phyloP scores from a whole-genome alignment of 2,329 filamentous ascomycete genomes.

The Zasmidium citrigriseum region DNA sequence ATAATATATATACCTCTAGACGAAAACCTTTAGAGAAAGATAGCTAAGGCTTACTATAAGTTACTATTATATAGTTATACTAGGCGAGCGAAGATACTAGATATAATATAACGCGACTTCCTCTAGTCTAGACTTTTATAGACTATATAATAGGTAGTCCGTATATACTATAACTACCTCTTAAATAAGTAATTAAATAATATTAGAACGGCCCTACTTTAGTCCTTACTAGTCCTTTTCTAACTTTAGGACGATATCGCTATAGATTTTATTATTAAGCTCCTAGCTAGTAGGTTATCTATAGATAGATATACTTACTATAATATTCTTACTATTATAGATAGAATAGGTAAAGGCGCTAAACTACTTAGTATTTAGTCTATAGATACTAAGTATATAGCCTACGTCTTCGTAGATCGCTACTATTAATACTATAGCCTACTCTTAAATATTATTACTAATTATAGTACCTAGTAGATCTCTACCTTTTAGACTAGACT shows the following conservation, averaged over 20 bases:
- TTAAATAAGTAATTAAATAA: background rate
- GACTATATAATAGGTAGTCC: background rate
- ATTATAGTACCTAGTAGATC: background rate
- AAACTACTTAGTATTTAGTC: background rate
- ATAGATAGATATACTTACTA: background rate
- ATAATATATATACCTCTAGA: background rate
- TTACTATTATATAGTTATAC: background rate
- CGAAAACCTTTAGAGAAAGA: background rate
- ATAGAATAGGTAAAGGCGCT: background rate
- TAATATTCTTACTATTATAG: background rate
- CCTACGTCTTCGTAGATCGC: background rate
- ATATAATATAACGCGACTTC: background rate
- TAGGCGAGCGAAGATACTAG: background rate
- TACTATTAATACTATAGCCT: background rate
- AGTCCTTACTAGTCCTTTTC: background rate
- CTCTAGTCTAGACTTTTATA: background rate
- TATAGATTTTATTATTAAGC: background rate
- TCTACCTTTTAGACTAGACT: background rate
- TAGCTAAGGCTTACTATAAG: background rate
- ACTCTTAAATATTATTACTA: background rate
- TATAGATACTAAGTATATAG: background rate
- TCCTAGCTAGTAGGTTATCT: background rate
- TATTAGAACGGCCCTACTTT: background rate
- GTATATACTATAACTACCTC: background rate
- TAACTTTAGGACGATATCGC: background rate